These are phyloP conservation scores for Apiotrichum mycotoxinovorans DNA, from an alignment of 1,284 basidiomycete species.

Conservation along the genomic window DNA sequence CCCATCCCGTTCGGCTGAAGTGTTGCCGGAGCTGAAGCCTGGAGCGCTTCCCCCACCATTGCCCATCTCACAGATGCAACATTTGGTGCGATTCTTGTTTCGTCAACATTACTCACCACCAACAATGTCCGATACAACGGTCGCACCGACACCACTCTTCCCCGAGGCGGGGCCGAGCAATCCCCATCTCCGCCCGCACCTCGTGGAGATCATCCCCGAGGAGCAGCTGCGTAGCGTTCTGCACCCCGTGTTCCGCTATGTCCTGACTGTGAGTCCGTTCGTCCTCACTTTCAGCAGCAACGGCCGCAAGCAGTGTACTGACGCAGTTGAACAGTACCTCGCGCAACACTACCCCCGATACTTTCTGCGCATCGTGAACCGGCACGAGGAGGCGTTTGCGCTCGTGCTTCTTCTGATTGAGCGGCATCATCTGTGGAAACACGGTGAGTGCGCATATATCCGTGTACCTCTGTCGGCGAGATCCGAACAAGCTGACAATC, in stretches of 20 bases:
- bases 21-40: neutral
- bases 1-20: neutral
- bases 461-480: neutral
- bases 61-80: neutral
- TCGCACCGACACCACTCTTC: conserved; percentile 9
- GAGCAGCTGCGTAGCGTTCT: conserved; percentile 89
- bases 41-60: neutral
- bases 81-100: neutral
- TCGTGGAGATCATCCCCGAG: conserved; percentile 94
- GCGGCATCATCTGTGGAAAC: conserved; percentile 78
- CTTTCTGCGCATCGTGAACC: conserved; percentile 83
- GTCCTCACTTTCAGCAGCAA: neutral
- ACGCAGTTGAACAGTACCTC: conserved; percentile 65
- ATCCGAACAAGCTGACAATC: neutral
- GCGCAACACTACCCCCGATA: conserved; percentile 94
- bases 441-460: conserved; percentile 56
- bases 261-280: conserved; percentile 67
- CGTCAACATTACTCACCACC: neutral
- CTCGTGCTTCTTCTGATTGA: conserved; percentile 84
- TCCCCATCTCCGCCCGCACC: conserved; percentile 61
- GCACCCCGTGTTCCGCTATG: conserved; percentile 93
- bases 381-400: conserved; percentile 95
- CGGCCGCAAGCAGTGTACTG: neutral
- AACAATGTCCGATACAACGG: neutral
- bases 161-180: conserved; percentile 17